These are phyloP conservation scores for Talaromyces thailandensis DNA, from an alignment of 495 filamentous ascomycete species.

Conservation along the genomic window DNA sequence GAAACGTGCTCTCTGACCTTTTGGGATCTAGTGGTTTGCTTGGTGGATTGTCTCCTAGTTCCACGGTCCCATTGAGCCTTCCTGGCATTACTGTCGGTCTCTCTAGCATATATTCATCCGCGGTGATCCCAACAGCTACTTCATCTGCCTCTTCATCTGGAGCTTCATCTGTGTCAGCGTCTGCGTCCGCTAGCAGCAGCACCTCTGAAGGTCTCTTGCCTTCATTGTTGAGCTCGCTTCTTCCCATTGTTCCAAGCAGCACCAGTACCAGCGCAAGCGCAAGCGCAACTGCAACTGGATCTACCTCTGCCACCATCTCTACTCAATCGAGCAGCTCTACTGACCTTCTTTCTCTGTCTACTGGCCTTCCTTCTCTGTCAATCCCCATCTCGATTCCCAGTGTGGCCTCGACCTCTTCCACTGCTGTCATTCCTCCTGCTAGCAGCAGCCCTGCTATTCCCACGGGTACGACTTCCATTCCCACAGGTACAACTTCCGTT, in stretches of 20 bases:
- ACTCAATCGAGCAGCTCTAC: neutral
- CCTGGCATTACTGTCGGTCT: conserved; percentile 10
- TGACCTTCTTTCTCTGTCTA: conserved; percentile 1
- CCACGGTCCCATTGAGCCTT: neutral
- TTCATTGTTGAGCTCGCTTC: neutral
- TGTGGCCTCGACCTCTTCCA: neutral
- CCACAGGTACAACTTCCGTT: neutral
- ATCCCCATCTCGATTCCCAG: conserved; percentile 3
- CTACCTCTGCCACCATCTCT: neutral
- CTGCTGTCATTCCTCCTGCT: conserved; percentile 6
- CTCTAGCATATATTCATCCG: conserved; percentile 11
- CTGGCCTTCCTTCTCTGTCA: conserved; percentile 2
- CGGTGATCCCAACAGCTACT: conserved; percentile 12
- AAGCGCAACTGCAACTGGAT: neutral
- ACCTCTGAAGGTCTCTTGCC: conserved; percentile 5
- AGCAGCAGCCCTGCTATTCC: conserved; percentile 13
- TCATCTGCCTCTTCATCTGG: conserved; percentile 4
- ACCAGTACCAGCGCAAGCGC: conserved; percentile 5
- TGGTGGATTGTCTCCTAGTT: conserved; percentile 3
- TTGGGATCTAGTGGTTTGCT: conserved; percentile 3
- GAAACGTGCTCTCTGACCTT: conserved; percentile 6
- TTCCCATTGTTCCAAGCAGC: conserved; percentile 8
- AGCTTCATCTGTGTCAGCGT: conserved; percentile 3
- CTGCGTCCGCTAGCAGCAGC: neutral
- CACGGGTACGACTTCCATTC: conserved; percentile 6